phyloP scores from a whole-genome alignment of 768 basidiomycete genomes.

The Mycena capillaripes region DNA sequence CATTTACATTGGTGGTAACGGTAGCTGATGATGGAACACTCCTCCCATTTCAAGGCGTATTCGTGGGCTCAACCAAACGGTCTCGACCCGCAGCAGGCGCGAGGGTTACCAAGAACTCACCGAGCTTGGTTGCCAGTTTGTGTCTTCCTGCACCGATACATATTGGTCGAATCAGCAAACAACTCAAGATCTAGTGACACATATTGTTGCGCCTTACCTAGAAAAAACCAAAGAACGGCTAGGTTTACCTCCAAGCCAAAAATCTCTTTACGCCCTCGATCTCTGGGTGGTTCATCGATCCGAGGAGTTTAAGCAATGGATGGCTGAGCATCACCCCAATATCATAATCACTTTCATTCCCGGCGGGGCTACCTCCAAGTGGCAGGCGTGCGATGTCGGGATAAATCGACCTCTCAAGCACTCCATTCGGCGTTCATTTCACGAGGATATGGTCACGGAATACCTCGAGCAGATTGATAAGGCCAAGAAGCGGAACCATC shows the following conservation, averaged over 20 bases:
- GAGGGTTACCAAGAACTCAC: conserved; percentile 39
- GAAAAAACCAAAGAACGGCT: conserved; percentile 17
- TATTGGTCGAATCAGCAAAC: conserved; percentile 47
- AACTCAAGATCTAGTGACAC: conserved; percentile 41
- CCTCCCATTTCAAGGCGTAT: conserved; percentile 53
- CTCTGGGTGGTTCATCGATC: conserved; percentile 55
- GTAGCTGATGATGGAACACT: conserved; percentile 43
- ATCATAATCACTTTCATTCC: conserved; percentile 51
- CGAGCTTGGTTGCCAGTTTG: conserved; percentile 38
- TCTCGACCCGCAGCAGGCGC: conserved; percentile 39
- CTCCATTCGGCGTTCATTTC: conserved; percentile 46
- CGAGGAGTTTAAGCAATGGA: conserved; percentile 52
- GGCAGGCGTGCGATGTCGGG: conserved; percentile 52
- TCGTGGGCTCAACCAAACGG: conserved; percentile 40
- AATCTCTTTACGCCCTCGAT: conserved; percentile 41
- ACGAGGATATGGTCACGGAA: conserved; percentile 51
- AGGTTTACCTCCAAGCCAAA: conserved; percentile 33
- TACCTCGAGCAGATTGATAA: conserved; percentile 41
- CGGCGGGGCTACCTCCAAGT: conserved; percentile 49
- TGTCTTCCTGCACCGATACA: conserved; percentile 34
- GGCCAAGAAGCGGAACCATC: conserved; percentile 9
- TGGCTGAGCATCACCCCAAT: conserved; percentile 42
- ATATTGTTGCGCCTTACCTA: conserved; percentile 43
- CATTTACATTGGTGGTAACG: conserved; percentile 51
- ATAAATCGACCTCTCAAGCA: conserved; percentile 55